Evolutionary conservation across 768 basidiomycete species (phyloP), one percentile per base, ranked within the genome.

Genomic region (Auriscalpium orientale): DNA sequence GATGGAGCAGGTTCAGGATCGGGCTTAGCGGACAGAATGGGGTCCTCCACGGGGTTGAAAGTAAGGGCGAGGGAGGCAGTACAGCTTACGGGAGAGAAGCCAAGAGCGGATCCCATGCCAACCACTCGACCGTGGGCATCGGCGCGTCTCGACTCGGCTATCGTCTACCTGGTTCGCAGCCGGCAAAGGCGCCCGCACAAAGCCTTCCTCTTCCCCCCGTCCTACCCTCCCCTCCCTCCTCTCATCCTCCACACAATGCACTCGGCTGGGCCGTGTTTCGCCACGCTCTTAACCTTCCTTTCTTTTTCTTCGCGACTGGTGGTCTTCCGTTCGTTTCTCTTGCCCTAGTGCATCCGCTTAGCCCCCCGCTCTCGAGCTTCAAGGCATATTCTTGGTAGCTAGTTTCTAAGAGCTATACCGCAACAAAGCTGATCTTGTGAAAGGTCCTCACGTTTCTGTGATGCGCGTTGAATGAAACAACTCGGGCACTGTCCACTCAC

Each of bases 391-490:
- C 53, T 28, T 46, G 15, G 21, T 47, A 37, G 28, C 56, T 43
- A 9, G 10, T 9, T 44, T 58, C 15, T 43, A 11, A 4, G 15
- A 13, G 37, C 38, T 1, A 16, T 46, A 5, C 48, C 38, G n/a
- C n/a, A n/a, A n/a, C 9, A n/a, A 11, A 33, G 8, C 43, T 45
- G 13, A 46, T 18, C 45, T 16, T 53, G 46, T 40, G 46, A 36
- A 53, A 34, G 45, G 36, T 49, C 36, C 22, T 16, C 20, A 40
- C 22, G 12, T 10, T 50, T 56, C 21, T 52, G 51, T 51, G 62
- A 77, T 79, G 76, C 74, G 72, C 56, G 61, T n/a, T n/a, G n/a
- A n/a, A n/a, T 71, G 21, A 74, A 75, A 55, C 65, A 74, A 54
- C 35, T 77, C 46, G 70, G 74, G 71, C 55, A 63, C 52, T 64